A percentile compares a stretch with the other conserved stretches of the same genome.
Conservation (phyloP, 805 yeast genomes). For the Ogataea corticis region DNA sequence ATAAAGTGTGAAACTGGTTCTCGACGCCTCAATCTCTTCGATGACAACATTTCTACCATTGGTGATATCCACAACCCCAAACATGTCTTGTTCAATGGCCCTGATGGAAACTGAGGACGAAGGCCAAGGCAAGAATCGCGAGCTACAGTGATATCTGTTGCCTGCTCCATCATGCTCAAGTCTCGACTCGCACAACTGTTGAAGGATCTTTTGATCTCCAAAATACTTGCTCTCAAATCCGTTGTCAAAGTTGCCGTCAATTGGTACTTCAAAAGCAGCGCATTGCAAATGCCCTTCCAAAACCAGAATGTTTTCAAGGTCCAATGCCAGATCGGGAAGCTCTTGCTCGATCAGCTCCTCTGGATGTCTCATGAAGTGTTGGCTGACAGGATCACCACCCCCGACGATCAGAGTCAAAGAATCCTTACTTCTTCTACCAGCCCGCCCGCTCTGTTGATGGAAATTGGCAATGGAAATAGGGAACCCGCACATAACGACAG, state of each 20-base stretch:
- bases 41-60: slow-evolving; percentile 73
- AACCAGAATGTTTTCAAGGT: slow-evolving; percentile 60
- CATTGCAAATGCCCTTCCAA: slow-evolving; percentile 88
- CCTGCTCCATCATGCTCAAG: slow-evolving; percentile 42
- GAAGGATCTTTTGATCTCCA: slow-evolving; percentile 34
- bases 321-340: slow-evolving; percentile 59
- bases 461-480: slow-evolving; percentile 85
- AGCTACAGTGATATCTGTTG: slow-evolving; percentile 54
- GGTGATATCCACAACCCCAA: slow-evolving; percentile 89
- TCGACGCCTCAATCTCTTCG: slow-evolving; percentile 84
- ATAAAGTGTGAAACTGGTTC: slow-evolving; percentile 88
- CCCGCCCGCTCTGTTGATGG: slow-evolving; percentile 96
- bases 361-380: slow-evolving; percentile 73
- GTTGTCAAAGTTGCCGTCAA: slow-evolving; percentile 40
- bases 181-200: slow-evolving; percentile 33
- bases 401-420: slow-evolving; percentile 85
- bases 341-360: slow-evolving; percentile 53
- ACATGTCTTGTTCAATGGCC: slow-evolving; percentile 78
- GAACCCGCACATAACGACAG: slow-evolving; percentile 90
- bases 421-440: slow-evolving; percentile 86
- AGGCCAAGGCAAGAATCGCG: slow-evolving; percentile 79
- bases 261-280: slow-evolving; percentile 86
- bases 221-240: slow-evolving; percentile 58
- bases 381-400: slow-evolving; percentile 82
- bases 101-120: slow-evolving; percentile 72